Evolutionary conservation across 2,329 filamentous ascomycete genomes (phyloP).

Genomic region (Sporothrix curviconia): DNA sequence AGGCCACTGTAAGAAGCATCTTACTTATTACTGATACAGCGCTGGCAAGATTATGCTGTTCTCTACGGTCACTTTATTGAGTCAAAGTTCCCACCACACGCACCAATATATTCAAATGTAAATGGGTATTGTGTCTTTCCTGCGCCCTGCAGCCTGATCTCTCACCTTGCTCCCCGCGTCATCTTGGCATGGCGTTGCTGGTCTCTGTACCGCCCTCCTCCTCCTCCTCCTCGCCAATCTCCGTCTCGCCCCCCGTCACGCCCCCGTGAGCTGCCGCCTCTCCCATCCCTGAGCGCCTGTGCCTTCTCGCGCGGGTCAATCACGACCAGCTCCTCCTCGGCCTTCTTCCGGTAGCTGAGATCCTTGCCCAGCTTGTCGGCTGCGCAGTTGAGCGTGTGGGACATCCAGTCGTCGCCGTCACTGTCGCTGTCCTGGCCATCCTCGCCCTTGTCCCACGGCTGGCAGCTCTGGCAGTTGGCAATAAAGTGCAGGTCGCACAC

Average conservation of each 20-base stretch:
- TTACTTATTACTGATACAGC: too few species aligned
- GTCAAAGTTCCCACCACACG: too few species aligned
- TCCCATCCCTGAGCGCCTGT: conserved; percentile 59
- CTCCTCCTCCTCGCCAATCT: conserved; percentile 28
- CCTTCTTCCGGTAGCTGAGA: conserved; percentile 80
- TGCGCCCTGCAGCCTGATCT: not conserved
- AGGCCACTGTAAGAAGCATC: too few species aligned
- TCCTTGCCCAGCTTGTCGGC: conserved; percentile 91
- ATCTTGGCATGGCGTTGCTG: conserved; percentile 51
- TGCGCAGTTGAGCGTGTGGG: conserved; percentile 75
- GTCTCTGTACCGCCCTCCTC: conserved; percentile 55
- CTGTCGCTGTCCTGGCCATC: conserved; percentile 43
- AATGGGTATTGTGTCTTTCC: conserved; percentile 12
- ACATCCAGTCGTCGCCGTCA: conserved; percentile 72
- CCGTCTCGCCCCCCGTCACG: conserved; percentile 43
- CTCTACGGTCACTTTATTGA: too few species aligned
- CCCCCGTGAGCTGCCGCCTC: conserved; percentile 53
- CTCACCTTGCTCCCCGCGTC: conserved; percentile 43
- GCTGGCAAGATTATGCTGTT: too few species aligned
- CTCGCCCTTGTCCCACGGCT: conserved; percentile 64
- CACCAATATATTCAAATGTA: too few species aligned
- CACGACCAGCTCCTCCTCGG: conserved; percentile 83
- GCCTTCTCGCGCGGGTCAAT: conserved; percentile 87
- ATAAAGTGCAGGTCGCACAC: conserved; percentile 96
- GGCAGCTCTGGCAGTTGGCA: conserved; percentile 87